phyloP scores from a whole-genome alignment of 78 protist genomes.

The Polysphondylium violaceum region DNA sequence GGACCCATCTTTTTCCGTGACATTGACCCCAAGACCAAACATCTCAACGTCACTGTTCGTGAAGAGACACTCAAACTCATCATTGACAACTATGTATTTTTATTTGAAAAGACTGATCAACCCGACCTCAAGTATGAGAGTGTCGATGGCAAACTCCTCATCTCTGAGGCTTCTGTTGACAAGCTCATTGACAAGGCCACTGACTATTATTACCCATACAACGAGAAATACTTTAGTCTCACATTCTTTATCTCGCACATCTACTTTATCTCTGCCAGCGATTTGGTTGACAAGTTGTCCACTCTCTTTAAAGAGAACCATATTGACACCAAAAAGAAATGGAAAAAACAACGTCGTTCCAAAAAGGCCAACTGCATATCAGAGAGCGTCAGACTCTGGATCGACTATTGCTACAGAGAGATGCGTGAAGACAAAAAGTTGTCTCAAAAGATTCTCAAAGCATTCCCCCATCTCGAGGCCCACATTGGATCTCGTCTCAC shows the following conservation, averaged over 20 bases:
- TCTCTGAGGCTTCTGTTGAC: conserved; percentile 48
- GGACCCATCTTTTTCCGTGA: conserved; percentile 45
- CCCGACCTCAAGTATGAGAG: conserved; percentile 9
- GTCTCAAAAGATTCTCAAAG: conserved; percentile 51
- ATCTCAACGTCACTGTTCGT: background rate
- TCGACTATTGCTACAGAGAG: conserved; percentile 70
- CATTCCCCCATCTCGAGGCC: conserved; percentile 74
- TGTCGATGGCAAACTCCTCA: conserved; percentile 25
- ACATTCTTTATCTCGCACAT: conserved; percentile 53
- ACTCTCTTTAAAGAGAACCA: conserved; percentile 37
- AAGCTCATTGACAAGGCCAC: conserved; percentile 60
- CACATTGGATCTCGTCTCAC: conserved; percentile 18
- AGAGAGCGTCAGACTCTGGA: conserved; percentile 73
- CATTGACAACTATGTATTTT: conserved; percentile 44
- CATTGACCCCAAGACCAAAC: background rate
- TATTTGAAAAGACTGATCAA: conserved; percentile 19
- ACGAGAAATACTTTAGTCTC: conserved; percentile 36
- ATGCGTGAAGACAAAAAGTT: conserved; percentile 65
- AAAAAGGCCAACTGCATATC: conserved; percentile 26
- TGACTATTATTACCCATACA: conserved; percentile 52
- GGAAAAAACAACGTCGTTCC: conserved; percentile 43
- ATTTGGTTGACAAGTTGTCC: conserved; percentile 53
- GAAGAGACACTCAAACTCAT: conserved; percentile 29
- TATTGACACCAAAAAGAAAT: conserved; percentile 19
- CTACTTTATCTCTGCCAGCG: conserved; percentile 53